Evolutionary conservation across 2,329 filamentous ascomycete species (phyloP), one percentile per base, ranked within the genome.

Genomic region (Neopestalotiopsis sp.): DNA sequence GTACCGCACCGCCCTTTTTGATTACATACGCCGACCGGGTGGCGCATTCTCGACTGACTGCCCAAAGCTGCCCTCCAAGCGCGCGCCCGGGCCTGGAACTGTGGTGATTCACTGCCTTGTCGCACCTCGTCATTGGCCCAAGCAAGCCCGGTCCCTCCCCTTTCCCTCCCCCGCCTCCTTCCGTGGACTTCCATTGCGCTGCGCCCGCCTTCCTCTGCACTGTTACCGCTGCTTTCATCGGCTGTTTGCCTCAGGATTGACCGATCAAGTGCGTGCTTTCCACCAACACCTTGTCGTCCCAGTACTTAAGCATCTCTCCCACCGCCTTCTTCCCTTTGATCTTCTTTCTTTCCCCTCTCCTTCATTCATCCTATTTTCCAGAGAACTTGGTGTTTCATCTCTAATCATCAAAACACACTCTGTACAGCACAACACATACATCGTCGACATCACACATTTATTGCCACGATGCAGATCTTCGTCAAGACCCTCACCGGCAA

Each of bases 401-500:
- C 56, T 67, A 61, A 67, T 61, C 65, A 61, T 61, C 65, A 49
- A 40, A 14, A 40, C 20, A 49, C 34, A 64, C 14, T 49, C 24
- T 38, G 38, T 28, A 28, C 42, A 53, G 17, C 4, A 53, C 7
- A 53, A 28, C 45, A 17, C 20, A n/a, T 53, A 9, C 45, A 53
- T 53, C 45, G 45, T 20, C 45, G 45, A 53, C 45, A 53, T n/a
- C 17, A 53, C 45, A 70, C 67, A 70, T 71, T 34, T 14, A 45
- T 34, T 53, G 65, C 38, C 65, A 49, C 34, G 83, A 97, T 97
- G 95, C 95, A 97, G 89, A 97, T 98, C 88, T 98, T 97, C 84
- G 95, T 97, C 79, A 94, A 94, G 87, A 94, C 92, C 14, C 82
- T 98, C 70, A 97, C 95, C 80, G 94, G 94, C 76, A 97, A 97